Conservation (phyloP, 371 early-diverging fungal genomes). For the Rhizopus sp. region DNA sequence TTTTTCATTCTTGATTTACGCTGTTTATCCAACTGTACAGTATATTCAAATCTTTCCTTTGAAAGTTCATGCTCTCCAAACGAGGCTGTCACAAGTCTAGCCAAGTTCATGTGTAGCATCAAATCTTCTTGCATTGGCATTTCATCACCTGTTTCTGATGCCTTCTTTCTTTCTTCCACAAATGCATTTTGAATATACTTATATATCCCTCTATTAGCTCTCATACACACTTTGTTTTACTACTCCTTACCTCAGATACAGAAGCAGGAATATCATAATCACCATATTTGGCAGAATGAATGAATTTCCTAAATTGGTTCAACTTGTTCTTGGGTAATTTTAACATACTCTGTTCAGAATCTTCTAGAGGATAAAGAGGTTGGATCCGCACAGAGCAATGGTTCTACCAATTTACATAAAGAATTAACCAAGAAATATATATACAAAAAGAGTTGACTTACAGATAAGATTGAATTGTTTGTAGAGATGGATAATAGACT, state of each 20-base stretch:
- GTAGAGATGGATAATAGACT: constrained; percentile 52
- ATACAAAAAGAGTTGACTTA: constrained; percentile 34
- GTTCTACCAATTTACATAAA: constrained; percentile 26
- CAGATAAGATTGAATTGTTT: constrained; percentile 61
- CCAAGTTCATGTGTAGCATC: constrained; percentile 44
- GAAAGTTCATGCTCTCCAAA: constrained; percentile 41
- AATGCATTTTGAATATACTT: constrained; percentile 61
- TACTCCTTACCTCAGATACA: constrained; percentile 51
- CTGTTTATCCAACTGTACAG: constrained; percentile 29
- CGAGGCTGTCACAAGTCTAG: constrained; percentile 40
- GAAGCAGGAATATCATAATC: constrained; percentile 55
- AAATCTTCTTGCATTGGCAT: constrained; percentile 51
- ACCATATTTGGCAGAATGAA: constrained; percentile 45
- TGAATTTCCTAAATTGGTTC: constrained; percentile 46
- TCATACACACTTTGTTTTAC: neutral
- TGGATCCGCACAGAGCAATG: constrained; percentile 52
- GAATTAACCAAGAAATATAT: constrained; percentile 1
- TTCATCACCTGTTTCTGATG: constrained; percentile 29
- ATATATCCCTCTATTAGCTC: neutral
- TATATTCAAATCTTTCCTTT: constrained; percentile 41
- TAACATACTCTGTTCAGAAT: constrained; percentile 9
- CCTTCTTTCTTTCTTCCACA: constrained; percentile 56
- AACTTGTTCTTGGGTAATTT: constrained; percentile 34
- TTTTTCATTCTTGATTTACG: constrained; percentile 15
- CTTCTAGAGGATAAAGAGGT: constrained; percentile 19